A percentile compares a stretch with the other conserved stretches of the same genome.
Conservation (phyloP, 441 rosid genomes). For the Capsella rubella region DNA sequence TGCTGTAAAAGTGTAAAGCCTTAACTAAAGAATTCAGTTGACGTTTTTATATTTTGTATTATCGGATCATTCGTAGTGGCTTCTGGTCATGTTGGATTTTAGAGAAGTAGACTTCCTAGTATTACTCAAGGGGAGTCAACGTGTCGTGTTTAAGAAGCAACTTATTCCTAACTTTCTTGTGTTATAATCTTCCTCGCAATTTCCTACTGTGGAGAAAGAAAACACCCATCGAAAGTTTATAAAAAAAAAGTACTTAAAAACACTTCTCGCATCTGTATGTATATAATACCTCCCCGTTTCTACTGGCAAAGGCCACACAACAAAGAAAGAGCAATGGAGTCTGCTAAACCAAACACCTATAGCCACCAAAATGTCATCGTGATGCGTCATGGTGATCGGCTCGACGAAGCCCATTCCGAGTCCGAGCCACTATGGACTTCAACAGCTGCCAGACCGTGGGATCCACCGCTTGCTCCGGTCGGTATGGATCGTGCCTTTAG, state of each 20-base stretch:
- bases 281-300: background rate
- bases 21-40: background rate
- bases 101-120: conserved; percentile 25
- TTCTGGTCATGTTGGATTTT: background rate
- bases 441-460: conserved; percentile 77
- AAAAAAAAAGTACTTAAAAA: background rate
- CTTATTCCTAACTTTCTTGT: background rate
- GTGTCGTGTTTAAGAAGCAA: background rate
- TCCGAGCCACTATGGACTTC: conserved; percentile 63
- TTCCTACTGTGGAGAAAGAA: background rate
- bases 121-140: background rate
- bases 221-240: background rate
- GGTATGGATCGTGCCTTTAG: conserved; percentile 63
- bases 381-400: conserved; percentile 90
- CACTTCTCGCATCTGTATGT: background rate
- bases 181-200: conserved; percentile 18
- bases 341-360: background rate
- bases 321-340: conserved; percentile 37
- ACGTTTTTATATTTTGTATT: background rate
- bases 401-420: conserved; percentile 54
- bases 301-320: conserved; percentile 15
- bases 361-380: conserved; percentile 70
- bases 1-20: background rate
- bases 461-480: conserved; percentile 63
- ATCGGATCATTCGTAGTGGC: background rate